phyloP scores from a whole-genome alignment of 2,329 filamentous ascomycete species.

The Bertia moriformis region DNA sequence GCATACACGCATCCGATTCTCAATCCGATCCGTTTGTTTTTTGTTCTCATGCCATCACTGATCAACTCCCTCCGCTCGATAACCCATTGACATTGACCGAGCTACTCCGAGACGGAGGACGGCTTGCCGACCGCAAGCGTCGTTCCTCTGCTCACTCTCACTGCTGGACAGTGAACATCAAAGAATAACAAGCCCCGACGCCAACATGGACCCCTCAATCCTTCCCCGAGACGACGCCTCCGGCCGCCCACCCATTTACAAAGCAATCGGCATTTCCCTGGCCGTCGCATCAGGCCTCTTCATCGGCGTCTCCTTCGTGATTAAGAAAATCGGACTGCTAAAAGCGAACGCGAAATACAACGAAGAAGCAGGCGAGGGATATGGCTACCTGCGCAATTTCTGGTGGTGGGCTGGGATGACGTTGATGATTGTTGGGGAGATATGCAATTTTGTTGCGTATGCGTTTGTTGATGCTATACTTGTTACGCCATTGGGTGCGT shows the following conservation, averaged over 20 bases:
- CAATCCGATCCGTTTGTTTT: too few relatives aligned
- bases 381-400: slow-evolving; percentile 86
- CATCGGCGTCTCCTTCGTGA: slow-evolving; percentile 85
- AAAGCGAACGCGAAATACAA: slow-evolving; percentile 93
- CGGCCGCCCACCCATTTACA: slow-evolving; percentile 45
- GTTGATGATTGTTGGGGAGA: slow-evolving; percentile 89
- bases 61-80: too few relatives aligned
- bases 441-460: slow-evolving; percentile 95
- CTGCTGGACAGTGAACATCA: too few relatives aligned
- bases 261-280: slow-evolving; percentile 71
- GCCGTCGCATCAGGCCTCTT: slow-evolving; percentile 80
- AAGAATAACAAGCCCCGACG: too few relatives aligned
- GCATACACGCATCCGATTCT: too few relatives aligned
- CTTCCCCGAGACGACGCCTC: slow-evolving; percentile 2
- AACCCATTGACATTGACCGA: too few relatives aligned
- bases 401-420: slow-evolving; percentile 96
- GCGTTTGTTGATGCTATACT: slow-evolving; percentile 93
- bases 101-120: too few relatives aligned
- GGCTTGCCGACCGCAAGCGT: too few relatives aligned
- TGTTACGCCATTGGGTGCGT: slow-evolving; percentile 78
- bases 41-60: too few relatives aligned
- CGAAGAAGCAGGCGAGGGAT: slow-evolving; percentile 87
- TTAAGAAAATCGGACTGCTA: slow-evolving; percentile 85
- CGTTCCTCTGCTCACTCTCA: too few relatives aligned
- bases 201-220: too few relatives aligned